Evolutionary conservation across 306 rosid genomes (phyloP).

Genomic region (Malus fusca): DNA sequence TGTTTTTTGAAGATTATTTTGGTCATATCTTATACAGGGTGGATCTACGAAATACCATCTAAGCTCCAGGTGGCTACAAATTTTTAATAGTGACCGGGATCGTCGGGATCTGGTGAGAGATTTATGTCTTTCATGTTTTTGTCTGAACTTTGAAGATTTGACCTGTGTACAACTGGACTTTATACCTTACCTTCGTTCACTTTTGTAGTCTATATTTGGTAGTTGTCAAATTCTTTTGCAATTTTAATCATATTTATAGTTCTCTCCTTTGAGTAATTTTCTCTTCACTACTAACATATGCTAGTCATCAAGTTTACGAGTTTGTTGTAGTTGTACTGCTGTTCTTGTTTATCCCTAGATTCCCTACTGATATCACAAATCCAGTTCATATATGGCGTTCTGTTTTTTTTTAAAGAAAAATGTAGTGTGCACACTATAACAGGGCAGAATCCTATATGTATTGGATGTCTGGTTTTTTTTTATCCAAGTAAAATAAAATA

Average conservation of each 20-base stretch:
- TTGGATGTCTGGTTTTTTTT: too few relatives aligned
- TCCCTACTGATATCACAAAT: background rate
- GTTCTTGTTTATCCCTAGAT: too few relatives aligned
- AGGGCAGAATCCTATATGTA: background rate
- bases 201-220: background rate
- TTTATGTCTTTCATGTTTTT: slow-evolving; percentile 1
- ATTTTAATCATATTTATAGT: background rate
- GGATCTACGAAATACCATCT: slow-evolving; percentile 90
- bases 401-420: background rate
- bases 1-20: slow-evolving; percentile 6
- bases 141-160: background rate
- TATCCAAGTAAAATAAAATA: too few relatives aligned
- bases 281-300: background rate
- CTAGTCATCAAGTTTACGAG: background rate
- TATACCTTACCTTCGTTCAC: background rate
- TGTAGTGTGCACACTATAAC: background rate
- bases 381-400: background rate
- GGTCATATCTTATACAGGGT: slow-evolving; percentile 53
- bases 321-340: background rate
- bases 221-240: background rate
- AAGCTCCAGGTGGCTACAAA: slow-evolving; percentile 84
- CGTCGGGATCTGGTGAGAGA: slow-evolving; percentile 82
- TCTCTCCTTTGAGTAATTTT: background rate
- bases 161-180: background rate
- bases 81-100: slow-evolving; percentile 83